Evolutionary conservation across 139 green algal species (phyloP).

Genomic region (Nannochloris sp.): DNA sequence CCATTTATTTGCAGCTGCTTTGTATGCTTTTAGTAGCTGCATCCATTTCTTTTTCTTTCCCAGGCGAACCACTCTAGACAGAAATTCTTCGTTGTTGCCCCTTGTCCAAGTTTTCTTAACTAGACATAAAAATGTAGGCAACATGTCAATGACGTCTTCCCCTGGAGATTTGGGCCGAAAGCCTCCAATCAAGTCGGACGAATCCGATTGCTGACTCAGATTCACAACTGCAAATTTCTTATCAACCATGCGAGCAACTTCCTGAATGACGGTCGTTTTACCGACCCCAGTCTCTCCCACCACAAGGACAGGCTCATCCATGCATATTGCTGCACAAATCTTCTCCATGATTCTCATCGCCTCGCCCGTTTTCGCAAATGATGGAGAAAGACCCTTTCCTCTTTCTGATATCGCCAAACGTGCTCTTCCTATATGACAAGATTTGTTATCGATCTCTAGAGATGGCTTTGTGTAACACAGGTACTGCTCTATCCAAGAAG

Average conservation of each 20-base stretch:
- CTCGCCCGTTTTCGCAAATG: constrained; percentile 77
- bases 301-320: constrained; percentile 82
- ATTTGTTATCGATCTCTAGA: constrained; percentile 22
- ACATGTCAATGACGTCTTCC: constrained; percentile 62
- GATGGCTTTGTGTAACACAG: not conserved
- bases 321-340: constrained; percentile 50
- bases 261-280: constrained; percentile 90
- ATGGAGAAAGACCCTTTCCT: not conserved
- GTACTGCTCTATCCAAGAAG: too few species aligned
- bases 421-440: constrained; percentile 7
- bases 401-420: not conserved
- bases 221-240: constrained; percentile 85
- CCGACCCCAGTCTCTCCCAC: constrained; percentile 98
- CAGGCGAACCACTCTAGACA: constrained; percentile 51
- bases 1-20: constrained; percentile 52
- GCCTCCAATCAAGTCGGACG: constrained; percentile 87
- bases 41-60: constrained; percentile 76
- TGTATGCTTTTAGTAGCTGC: constrained; percentile 78
- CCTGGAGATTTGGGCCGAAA: constrained; percentile 81
- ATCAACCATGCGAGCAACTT: constrained; percentile 56
- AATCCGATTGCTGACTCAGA: constrained; percentile 95
- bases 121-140: constrained; percentile 55
- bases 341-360: constrained; percentile 81
- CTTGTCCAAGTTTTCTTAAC: constrained; percentile 42
- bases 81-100: constrained; percentile 81